Conservation (phyloP, 1,139 yeast genomes). For the Sugiyamaella paludigena region DNA sequence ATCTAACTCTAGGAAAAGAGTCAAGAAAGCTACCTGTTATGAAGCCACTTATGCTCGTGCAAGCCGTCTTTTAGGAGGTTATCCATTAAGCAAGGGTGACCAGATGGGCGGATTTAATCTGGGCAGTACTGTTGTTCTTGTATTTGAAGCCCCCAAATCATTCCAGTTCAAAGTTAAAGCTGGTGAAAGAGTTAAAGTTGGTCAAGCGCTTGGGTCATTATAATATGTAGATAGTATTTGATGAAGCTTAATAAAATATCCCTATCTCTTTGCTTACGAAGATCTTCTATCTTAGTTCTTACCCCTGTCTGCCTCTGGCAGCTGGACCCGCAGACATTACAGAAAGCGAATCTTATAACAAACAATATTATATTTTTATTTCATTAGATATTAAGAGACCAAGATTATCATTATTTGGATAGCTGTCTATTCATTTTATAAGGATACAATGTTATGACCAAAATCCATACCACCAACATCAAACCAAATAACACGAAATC, state of each 20-base stretch:
- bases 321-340: conserved; percentile 1
- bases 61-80: conserved; percentile 76
- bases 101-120: conserved; percentile 97
- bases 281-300: not conserved
- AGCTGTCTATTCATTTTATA: not conserved
- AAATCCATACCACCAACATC: conserved; percentile 32
- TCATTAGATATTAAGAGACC: not conserved
- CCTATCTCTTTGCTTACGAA: no score
- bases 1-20: conserved; percentile 29
- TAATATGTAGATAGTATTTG: not conserved
- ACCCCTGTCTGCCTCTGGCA: not conserved
- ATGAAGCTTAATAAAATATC: not conserved
- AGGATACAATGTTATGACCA: conserved; percentile 18
- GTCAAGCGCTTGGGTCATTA: conserved; percentile 66
- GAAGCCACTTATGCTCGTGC: conserved; percentile 92
- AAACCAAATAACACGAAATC: conserved; percentile 27
- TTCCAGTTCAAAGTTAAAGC: conserved; percentile 67
- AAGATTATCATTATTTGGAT: not conserved
- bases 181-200: conserved; percentile 82
- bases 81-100: conserved; percentile 85
- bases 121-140: conserved; percentile 93
- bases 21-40: conserved; percentile 77
- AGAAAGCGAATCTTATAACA: not conserved
- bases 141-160: conserved; percentile 86
- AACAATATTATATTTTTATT: not conserved